phyloP scores from a whole-genome alignment of 2,329 filamentous ascomycete genomes.

The Chrysoporthe deuterocubensis region DNA sequence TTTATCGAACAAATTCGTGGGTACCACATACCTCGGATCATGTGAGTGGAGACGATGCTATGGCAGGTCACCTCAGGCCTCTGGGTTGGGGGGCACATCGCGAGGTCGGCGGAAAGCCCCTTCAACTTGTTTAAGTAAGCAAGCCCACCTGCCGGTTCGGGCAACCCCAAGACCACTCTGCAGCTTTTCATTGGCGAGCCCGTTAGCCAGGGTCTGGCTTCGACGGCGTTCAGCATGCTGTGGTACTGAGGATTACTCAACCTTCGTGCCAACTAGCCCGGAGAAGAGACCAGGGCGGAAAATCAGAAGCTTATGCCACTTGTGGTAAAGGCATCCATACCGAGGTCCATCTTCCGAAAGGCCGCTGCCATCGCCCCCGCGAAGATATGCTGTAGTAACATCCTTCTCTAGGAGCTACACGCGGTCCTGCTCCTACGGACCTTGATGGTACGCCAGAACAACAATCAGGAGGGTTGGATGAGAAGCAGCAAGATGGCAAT shows the following conservation, averaged over 20 bases:
- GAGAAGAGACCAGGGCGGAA: too few relatives aligned
- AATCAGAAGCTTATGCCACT: too few relatives aligned
- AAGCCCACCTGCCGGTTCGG: conserved; percentile 9
- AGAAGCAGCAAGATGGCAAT: too few relatives aligned
- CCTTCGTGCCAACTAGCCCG: neutral
- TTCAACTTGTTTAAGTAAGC: neutral
- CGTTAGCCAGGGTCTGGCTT: neutral
- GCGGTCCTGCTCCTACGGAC: too few relatives aligned
- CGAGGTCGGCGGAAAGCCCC: neutral
- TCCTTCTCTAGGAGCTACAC: too few relatives aligned
- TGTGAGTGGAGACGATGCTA: neutral
- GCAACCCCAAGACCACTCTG: neutral
- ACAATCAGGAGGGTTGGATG: too few relatives aligned
- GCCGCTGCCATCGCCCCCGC: too few relatives aligned
- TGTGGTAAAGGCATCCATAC: too few relatives aligned
- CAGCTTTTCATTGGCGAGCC: conserved; percentile 1
- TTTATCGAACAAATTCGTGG: neutral
- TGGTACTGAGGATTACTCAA: neutral
- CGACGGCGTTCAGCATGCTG: neutral
- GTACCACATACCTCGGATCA: neutral
- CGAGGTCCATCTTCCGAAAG: too few relatives aligned
- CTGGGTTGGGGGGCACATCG: neutral
- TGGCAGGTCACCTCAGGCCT: neutral
- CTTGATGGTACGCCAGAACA: too few relatives aligned
- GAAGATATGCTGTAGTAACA: too few relatives aligned